Evolutionary conservation across 129 eudicot species (phyloP).

Genomic region (sunflower (Helianthus annuus)): HanXRQr2.0-SUNRISE NC_035444.2:105400917-105401416

Average conservation of each 20-base stretch:
- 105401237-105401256: slow-evolving; percentile 80
- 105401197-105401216: slow-evolving; percentile 73
- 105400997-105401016: slow-evolving; percentile 11
- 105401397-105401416: slow-evolving; percentile 72
- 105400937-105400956: background rate
- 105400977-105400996: background rate
- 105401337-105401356: background rate
- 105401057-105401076: slow-evolving; percentile 36
- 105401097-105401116: slow-evolving; percentile 60
- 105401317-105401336: background rate
- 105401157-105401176: slow-evolving; percentile 67
- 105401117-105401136: slow-evolving; percentile 71
- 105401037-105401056: slow-evolving; percentile 6
- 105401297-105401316: background rate
- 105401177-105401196: slow-evolving; percentile 65
- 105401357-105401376: background rate
- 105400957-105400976: too few species aligned
- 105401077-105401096: slow-evolving; percentile 38
- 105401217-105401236: slow-evolving; percentile 82
- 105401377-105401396: slow-evolving; percentile 47
- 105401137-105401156: slow-evolving; percentile 81
- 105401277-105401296: slow-evolving; percentile 48
- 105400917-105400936: background rate
- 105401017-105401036: background rate
- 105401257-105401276: slow-evolving; percentile 82